phyloP scores from a whole-genome alignment of 257 asterid genomes.

The Salvia miltiorrhiza region DNA sequence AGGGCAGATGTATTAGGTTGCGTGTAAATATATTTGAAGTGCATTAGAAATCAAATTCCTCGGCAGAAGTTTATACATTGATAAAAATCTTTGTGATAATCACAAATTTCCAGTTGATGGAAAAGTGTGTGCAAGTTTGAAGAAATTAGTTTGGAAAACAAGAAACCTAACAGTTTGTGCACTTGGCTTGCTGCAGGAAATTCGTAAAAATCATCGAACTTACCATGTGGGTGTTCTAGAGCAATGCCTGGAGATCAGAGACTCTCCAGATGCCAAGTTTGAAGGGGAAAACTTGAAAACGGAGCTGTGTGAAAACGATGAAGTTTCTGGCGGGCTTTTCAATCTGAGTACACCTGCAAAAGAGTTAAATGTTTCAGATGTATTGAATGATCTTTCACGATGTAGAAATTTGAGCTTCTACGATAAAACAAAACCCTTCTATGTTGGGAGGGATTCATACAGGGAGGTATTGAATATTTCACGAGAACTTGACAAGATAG shows the following conservation, averaged over 20 bases:
- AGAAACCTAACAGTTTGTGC: background rate
- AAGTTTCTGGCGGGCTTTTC: constrained; percentile 17
- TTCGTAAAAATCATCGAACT: background rate
- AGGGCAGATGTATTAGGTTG: background rate
- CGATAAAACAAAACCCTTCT: constrained; percentile 29
- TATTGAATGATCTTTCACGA: constrained; percentile 28
- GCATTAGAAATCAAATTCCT: background rate
- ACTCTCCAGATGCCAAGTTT: constrained; percentile 19
- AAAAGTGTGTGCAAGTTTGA: constrained; percentile 13
- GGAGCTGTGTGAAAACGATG: background rate
- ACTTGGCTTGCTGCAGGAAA: background rate
- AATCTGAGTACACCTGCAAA: constrained; percentile 33
- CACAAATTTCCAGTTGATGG: constrained; percentile 21
- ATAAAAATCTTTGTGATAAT: background rate
- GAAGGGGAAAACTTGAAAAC: background rate
- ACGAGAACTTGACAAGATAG: constrained; percentile 25
- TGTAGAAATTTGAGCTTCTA: constrained; percentile 28
- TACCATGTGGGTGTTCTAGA: constrained; percentile 15
- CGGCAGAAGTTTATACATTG: background rate
- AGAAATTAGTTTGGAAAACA: background rate
- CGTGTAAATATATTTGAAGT: background rate
- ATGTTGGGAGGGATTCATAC: constrained; percentile 26
- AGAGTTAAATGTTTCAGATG: constrained; percentile 31
- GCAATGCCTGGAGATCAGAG: constrained; percentile 16
- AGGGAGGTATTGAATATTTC: constrained; percentile 34